Evolutionary conservation across 1,139 yeast species (phyloP).

Genomic region (Scheffersomyces lignicola): DNA sequence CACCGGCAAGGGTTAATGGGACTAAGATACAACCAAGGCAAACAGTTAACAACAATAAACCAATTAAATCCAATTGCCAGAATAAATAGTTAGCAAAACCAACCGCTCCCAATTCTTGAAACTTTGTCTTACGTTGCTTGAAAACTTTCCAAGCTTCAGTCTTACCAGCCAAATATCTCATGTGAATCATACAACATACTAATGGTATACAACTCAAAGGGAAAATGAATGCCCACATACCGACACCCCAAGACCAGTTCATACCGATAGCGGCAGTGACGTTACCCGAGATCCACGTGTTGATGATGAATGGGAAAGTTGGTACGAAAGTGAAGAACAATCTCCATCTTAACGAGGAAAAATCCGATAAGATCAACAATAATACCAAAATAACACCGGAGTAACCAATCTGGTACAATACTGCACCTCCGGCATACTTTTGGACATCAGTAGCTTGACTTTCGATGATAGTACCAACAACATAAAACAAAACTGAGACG

Average conservation of each 20-base stretch:
- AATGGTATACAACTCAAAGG: conserved; percentile 38
- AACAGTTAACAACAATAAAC: conserved; percentile 29
- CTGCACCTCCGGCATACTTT: conserved; percentile 72
- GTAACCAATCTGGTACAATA: conserved; percentile 69
- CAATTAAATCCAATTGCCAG: conserved; percentile 38
- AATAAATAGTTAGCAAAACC: conserved; percentile 26
- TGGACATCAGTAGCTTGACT: conserved; percentile 66
- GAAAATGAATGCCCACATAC: conserved; percentile 43
- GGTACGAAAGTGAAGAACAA: conserved; percentile 62
- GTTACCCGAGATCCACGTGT: conserved; percentile 74
- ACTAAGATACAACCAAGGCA: conserved; percentile 38
- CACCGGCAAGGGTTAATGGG: conserved; percentile 43
- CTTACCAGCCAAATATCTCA: conserved; percentile 35
- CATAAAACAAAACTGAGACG: conserved; percentile 58
- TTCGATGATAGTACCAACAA: conserved; percentile 69
- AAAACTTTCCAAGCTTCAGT: conserved; percentile 35
- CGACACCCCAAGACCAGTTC: conserved; percentile 51
- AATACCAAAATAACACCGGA: conserved; percentile 61
- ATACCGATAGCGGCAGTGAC: conserved; percentile 33
- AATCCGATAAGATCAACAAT: conserved; percentile 61
- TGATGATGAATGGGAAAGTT: conserved; percentile 69
- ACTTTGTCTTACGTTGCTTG: conserved; percentile 21
- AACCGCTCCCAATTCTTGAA: conserved; percentile 22
- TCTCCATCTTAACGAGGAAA: conserved; percentile 71
- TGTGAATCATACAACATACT: conserved; percentile 29